A percentile compares a stretch with the other conserved stretches of the same genome.
These are phyloP conservation scores for Grosmannia serpens DNA, from an alignment of 2,329 filamentous ascomycete species.

Conservation along the genomic window DNA sequence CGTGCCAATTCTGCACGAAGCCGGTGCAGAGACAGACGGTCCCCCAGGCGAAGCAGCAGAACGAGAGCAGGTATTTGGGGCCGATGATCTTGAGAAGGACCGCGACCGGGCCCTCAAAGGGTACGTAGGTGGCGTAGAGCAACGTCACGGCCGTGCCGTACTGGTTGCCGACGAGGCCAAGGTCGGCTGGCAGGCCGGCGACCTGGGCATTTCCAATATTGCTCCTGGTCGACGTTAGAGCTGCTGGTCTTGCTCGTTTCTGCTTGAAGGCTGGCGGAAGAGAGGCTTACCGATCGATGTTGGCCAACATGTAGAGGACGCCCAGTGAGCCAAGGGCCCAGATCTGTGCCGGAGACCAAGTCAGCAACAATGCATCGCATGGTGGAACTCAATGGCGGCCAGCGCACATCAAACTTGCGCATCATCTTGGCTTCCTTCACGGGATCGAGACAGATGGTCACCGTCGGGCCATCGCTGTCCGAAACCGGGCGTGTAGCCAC, in stretches of 20 bases:
- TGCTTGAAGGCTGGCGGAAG: no score
- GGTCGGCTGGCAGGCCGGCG: slow-evolving; percentile 8
- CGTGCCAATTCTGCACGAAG: slow-evolving; percentile 19
- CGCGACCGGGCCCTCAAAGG: slow-evolving; percentile 19
- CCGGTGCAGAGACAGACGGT: not conserved
- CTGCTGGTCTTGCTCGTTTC: not conserved
- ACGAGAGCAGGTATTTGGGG: slow-evolving; percentile 20
- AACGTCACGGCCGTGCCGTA: slow-evolving; percentile 13
- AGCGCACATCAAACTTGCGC: slow-evolving; percentile 4
- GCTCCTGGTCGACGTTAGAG: not conserved
- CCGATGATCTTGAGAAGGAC: slow-evolving; percentile 23
- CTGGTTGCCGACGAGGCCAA: slow-evolving; percentile 10
- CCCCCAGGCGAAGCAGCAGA: slow-evolving; percentile 5
- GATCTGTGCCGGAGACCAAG: not conserved
- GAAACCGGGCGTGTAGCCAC: not conserved
- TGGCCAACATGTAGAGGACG: slow-evolving; percentile 11
- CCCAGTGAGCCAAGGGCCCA: slow-evolving; percentile 1
- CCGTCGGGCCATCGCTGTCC: not conserved
- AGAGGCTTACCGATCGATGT: slow-evolving; percentile 4
- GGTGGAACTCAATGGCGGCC: not conserved
- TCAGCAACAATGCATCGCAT: no score
- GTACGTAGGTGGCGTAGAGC: slow-evolving; percentile 21
- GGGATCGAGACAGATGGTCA: not conserved
- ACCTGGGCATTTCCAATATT: slow-evolving; percentile 11
- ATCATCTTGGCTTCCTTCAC: not conserved